Conservation (phyloP, 169 alveolate species). For the Cryptosporidium meleagridis region DNA sequence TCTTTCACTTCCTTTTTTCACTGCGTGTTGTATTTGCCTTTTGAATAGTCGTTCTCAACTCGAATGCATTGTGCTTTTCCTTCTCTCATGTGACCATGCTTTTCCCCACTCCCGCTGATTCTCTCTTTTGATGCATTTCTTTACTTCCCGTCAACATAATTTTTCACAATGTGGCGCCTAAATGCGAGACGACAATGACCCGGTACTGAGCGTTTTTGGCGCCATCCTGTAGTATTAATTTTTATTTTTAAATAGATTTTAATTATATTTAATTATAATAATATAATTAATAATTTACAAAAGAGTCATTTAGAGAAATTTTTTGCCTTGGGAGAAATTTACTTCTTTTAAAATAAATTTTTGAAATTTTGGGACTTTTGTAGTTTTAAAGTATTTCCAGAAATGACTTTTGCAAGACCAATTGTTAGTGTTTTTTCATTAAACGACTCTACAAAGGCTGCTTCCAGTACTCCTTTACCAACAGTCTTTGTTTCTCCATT, state of each 20-base stretch:
- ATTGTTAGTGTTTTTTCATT: constrained; percentile 86
- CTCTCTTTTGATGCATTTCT: background rate
- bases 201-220: background rate
- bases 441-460: constrained; percentile 80
- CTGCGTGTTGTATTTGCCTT: background rate
- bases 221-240: background rate
- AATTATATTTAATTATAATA: background rate
- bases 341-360: background rate
- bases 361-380: background rate
- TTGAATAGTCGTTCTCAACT: background rate
- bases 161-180: background rate
- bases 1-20: background rate
- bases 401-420: constrained; percentile 85
- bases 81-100: background rate
- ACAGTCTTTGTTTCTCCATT: constrained; percentile 95
- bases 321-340: background rate
- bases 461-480: constrained; percentile 89
- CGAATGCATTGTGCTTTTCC: background rate
- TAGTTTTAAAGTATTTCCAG: background rate
- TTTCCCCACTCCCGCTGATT: background rate
- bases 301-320: background rate
- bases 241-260: background rate
- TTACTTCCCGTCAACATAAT: background rate
- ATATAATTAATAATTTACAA: background rate
- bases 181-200: background rate